phyloP scores from a whole-genome alignment of 345 rosid genomes.

The Viola odorata region DNA sequence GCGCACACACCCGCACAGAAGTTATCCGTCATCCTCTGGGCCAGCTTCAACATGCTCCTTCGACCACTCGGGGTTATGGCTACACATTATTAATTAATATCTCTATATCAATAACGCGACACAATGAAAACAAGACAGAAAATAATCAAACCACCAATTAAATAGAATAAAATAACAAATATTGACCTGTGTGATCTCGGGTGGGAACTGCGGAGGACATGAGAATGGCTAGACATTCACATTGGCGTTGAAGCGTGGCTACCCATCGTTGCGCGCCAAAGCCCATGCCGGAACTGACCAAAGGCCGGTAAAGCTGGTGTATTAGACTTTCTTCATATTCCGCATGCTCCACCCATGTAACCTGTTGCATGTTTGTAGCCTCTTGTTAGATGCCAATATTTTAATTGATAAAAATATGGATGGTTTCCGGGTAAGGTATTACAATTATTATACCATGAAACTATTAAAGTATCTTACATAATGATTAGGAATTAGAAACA shows the following conservation, averaged over 20 bases:
- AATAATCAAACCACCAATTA: too few relatives aligned
- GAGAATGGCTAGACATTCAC: slow-evolving; percentile 86
- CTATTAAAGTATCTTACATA: neutral
- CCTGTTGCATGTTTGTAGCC: slow-evolving; percentile 35
- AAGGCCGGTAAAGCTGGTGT: slow-evolving; percentile 65
- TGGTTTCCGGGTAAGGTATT: too few relatives aligned
- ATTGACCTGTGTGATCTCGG: slow-evolving; percentile 50
- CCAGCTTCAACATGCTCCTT: slow-evolving; percentile 89
- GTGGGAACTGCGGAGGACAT: slow-evolving; percentile 62
- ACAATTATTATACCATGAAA: too few relatives aligned
- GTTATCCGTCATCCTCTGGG: slow-evolving; percentile 86
- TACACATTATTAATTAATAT: neutral
- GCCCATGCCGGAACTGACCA: slow-evolving; percentile 68
- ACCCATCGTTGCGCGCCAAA: slow-evolving; percentile 94
- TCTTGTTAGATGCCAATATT: too few relatives aligned
- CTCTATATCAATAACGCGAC: neutral
- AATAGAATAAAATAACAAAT: neutral
- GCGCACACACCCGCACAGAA: slow-evolving; percentile 96
- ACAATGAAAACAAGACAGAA: neutral
- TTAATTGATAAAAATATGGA: too few relatives aligned
- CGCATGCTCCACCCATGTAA: slow-evolving; percentile 96
- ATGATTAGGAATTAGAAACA: neutral
- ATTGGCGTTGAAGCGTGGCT: slow-evolving; percentile 87
- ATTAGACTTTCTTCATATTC: slow-evolving; percentile 72
- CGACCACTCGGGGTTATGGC: slow-evolving; percentile 65